phyloP scores from a whole-genome alignment of 2,329 filamentous ascomycete genomes.

The Penicillium sp. region DNA sequence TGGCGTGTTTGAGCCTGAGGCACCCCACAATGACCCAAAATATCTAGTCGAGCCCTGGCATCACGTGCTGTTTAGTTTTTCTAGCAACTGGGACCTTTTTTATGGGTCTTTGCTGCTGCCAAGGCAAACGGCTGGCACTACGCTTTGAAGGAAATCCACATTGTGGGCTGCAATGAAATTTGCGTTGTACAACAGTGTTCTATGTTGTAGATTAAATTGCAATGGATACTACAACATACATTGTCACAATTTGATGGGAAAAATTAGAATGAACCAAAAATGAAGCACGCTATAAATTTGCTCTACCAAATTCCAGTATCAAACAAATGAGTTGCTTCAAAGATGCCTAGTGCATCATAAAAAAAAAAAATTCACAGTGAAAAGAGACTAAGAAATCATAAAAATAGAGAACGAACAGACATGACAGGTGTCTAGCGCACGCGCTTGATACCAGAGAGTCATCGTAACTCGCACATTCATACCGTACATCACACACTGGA shows the following conservation, averaged over 20 bases:
- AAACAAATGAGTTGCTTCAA: conserved; percentile 9
- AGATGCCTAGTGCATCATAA: conserved; percentile 22
- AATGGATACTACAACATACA: not conserved
- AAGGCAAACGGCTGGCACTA: conserved; percentile 8
- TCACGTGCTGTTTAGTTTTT: conserved; percentile 8
- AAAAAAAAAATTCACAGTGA: conserved; percentile 24
- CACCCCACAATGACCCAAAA: conserved; percentile 10
- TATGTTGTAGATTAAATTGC: not conserved
- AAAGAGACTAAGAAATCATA: conserved; percentile 21
- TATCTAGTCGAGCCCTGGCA: conserved; percentile 6
- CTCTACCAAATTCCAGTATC: conserved; percentile 6
- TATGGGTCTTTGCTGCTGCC: conserved; percentile 7
- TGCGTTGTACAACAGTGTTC: not conserved
- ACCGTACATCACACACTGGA: conserved; percentile 25
- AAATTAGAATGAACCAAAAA: not conserved
- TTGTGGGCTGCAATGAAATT: conserved; percentile 4
- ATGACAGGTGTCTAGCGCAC: conserved; percentile 12
- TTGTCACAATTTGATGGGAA: not conserved
- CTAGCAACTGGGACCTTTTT: not conserved
- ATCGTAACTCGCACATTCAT: conserved; percentile 24
- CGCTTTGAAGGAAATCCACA: conserved; percentile 8
- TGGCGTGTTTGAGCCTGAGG: conserved; percentile 5
- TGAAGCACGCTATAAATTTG: not conserved
- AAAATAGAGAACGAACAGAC: conserved; percentile 25
- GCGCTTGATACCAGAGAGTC: conserved; percentile 14